Percentiles rank a stretch among this genome's conserved stretches.
Conservation (phyloP, 306 rosid genomes). For the Citrullus colocynthis region DNA sequence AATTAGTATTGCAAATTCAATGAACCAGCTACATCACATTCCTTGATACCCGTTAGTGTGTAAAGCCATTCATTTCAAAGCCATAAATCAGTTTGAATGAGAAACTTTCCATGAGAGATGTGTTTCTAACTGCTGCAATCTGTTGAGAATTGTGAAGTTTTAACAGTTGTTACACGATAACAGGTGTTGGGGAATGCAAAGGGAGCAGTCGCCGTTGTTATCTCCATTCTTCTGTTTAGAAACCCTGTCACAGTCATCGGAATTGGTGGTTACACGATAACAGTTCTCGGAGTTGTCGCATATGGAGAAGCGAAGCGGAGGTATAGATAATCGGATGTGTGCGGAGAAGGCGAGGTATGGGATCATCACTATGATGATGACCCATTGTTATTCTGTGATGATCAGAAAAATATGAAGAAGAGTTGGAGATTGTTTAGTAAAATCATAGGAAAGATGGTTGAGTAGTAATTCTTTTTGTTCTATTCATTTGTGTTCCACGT, state of each 20-base stretch:
- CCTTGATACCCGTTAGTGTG: not conserved
- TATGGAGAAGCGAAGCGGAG: conserved; percentile 93
- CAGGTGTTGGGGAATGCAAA: conserved; percentile 97
- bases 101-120: not conserved
- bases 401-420: not conserved
- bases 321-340: conserved; percentile 37
- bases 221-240: conserved; percentile 89
- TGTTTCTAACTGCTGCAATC: not conserved
- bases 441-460: not conserved
- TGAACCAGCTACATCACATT: not conserved
- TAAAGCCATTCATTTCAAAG: not conserved
- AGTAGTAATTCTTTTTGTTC: conserved; percentile 2
- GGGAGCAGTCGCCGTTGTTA: conserved; percentile 94
- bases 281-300: conserved; percentile 70
- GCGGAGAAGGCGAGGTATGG: not conserved
- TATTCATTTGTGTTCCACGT: not conserved
- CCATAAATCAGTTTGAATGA: not conserved
- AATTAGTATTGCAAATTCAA: not conserved
- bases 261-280: conserved; percentile 69
- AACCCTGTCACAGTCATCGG: conserved; percentile 84
- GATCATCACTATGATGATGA: not conserved
- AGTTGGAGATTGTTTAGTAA: not conserved
- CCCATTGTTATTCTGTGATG: not conserved
- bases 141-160: not conserved
- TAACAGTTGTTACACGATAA: not conserved